Base-by-base conservation (phyloP, 768 basidiomycete genomes). In the Daedaleopsis nitida region DNA sequence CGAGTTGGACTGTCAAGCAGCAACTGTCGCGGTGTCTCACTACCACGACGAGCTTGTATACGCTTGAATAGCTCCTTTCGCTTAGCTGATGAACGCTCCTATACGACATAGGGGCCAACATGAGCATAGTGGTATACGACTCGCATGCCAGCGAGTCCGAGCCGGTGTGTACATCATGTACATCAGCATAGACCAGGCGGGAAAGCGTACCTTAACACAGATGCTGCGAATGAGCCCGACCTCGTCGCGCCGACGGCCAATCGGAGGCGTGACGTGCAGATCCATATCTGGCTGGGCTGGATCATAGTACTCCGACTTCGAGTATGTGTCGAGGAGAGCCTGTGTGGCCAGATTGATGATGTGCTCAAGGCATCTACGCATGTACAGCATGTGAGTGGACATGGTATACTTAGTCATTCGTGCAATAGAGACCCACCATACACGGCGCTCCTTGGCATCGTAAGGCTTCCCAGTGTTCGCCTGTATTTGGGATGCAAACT, bases 271-370 rank as follows among this genome's bases (percentile, higher is more conserved):
- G 27, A 32, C 27, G 7, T 32, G 27, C 27, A 63, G 21, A 27
- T 70, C 67, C 2, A 21, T 53, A 5, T 70, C 57, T 0, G 68
- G 72, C 4, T 66, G 17, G 0, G 57, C 11, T 0, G 73, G 72
- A 51, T 74, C 60, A 34, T 67, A 76, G 45, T 70, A 53, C 14
- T 63, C 45, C 8, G 74, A 52, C 27, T 72, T 71, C 39, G 62
- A 70, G 42, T 73, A 60, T 3, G 57, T 61, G 0, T 19, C 56
- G 7, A 76, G 63, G 16, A 76, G 11, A 0, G 64, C 70, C 45
- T 76, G 73, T 0, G 70, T 72, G 1, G 68, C 72, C 0, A 77
- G 66, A 32, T 77, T 77, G 63, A 77, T 71, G 47, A 75, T 62
- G 55, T 77, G 75, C 0, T 69, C 72, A 27, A 74, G 67, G 58